Conservation (phyloP, 371 early-diverging fungal species). For the Circinella umbellata region DNA sequence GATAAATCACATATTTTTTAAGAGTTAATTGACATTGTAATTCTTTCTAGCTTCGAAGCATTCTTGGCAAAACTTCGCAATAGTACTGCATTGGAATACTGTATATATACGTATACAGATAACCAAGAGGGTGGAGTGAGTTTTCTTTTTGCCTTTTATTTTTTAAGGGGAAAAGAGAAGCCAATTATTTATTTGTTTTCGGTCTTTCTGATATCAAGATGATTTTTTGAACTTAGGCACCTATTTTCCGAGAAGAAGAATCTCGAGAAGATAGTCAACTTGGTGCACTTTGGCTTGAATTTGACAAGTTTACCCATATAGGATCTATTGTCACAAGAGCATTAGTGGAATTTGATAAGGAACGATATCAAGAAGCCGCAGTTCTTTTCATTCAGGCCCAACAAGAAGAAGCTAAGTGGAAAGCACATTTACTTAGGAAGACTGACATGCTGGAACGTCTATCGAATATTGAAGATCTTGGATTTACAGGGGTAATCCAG, state of each 20-base stretch:
- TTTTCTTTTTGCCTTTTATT: neutral
- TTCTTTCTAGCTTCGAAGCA: conserved; percentile 6
- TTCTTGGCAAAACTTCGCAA: conserved; percentile 27
- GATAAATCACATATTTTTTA: neutral
- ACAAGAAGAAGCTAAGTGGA: conserved; percentile 40
- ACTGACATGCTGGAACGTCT: conserved; percentile 20
- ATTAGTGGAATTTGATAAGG: conserved; percentile 21
- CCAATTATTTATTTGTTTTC: neutral
- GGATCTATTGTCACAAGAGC: conserved; percentile 23
- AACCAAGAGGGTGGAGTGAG: neutral
- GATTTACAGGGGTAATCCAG: conserved; percentile 22
- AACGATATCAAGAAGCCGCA: conserved; percentile 25
- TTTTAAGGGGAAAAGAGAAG: too few species aligned
- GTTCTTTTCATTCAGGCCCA: conserved; percentile 30
- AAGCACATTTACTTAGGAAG: conserved; percentile 31
- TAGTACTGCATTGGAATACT: conserved; percentile 11
- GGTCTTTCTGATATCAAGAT: neutral
- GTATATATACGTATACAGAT: conserved; percentile 12
- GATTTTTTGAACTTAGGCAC: neutral
- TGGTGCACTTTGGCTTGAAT: conserved; percentile 28
- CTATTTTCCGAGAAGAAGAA: neutral
- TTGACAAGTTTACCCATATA: conserved; percentile 24
- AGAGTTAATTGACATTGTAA: neutral
- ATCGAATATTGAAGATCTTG: conserved; percentile 25
- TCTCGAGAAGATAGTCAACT: conserved; percentile 16